These are phyloP conservation scores for Xylona heveae DNA, from an alignment of 495 filamentous ascomycete genomes.

Conservation along the genomic window DNA sequence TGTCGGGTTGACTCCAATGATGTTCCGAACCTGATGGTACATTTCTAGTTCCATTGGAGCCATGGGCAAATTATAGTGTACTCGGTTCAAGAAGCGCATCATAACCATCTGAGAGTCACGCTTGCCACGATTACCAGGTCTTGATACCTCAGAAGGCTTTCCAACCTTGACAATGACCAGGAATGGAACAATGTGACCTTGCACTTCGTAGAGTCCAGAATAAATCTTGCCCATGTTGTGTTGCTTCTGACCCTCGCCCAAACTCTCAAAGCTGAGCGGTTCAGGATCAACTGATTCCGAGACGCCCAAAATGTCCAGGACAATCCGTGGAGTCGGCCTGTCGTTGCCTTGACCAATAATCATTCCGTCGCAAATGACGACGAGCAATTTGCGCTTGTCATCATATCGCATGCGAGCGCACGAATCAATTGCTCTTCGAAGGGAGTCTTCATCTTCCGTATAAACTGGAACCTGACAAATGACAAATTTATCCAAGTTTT, in stretches of 20 bases:
- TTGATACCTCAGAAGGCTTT: constrained; percentile 86
- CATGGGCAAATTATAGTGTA: constrained; percentile 94
- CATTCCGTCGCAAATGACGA: constrained; percentile 96
- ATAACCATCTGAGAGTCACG: constrained; percentile 96
- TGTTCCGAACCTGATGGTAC: constrained; percentile 96
- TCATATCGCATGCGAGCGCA: constrained; percentile 92
- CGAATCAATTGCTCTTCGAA: constrained; percentile 92
- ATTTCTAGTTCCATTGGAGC: constrained; percentile 93
- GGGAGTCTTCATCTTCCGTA: constrained; percentile 93
- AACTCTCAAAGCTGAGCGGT: constrained; percentile 87
- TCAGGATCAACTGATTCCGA: constrained; percentile 89
- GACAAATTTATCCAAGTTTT: constrained; percentile 94
- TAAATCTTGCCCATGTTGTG: constrained; percentile 99
- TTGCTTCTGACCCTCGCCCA: constrained; percentile 90
- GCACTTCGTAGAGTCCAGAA: constrained; percentile 91
- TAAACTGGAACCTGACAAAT: constrained; percentile 97
- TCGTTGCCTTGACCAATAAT: constrained; percentile 99
- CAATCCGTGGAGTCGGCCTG: constrained; percentile 82
- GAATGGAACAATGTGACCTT: constrained; percentile 96
- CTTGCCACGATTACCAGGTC: constrained; percentile 95
- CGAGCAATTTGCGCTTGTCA: constrained; percentile 89
- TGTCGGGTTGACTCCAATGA: constrained; percentile 94
- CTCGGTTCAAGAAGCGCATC: constrained; percentile 95
- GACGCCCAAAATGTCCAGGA: constrained; percentile 91
- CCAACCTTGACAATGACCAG: constrained; percentile 92